Conservation (phyloP, 2,329 filamentous ascomycete genomes). For the Bertia moriformis region DNA sequence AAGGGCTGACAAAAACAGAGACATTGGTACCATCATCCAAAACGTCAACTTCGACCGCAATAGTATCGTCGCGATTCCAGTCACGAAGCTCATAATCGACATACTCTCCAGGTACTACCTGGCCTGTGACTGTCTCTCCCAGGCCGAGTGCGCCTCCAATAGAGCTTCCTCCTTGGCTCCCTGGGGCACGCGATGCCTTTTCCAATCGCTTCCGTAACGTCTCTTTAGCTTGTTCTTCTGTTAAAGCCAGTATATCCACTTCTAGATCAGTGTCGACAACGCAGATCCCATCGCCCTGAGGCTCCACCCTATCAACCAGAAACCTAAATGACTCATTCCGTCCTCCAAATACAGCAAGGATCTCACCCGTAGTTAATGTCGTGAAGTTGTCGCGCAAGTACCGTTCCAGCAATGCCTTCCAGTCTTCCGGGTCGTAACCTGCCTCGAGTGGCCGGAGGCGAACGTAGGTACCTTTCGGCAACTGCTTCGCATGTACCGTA, state of each 20-base stretch:
- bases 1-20: conserved; percentile 68
- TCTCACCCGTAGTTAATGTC: conserved; percentile 69
- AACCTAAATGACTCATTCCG: conserved; percentile 67
- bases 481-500: conserved; percentile 59
- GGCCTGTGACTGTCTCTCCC: conserved; percentile 58
- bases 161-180: conserved; percentile 22
- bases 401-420: conserved; percentile 82
- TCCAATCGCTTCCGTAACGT: conserved; percentile 62
- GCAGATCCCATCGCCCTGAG: conserved; percentile 77
- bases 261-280: conserved; percentile 93
- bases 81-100: conserved; percentile 75
- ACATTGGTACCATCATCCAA: conserved; percentile 41
- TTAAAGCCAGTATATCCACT: conserved; percentile 87
- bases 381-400: conserved; percentile 80
- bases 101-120: conserved; percentile 67
- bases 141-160: conserved; percentile 59
- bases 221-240: conserved; percentile 85
- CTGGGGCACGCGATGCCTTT: neutral
- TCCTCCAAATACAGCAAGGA: conserved; percentile 53
- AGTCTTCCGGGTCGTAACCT: conserved; percentile 91
- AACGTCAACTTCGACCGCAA: conserved; percentile 54
- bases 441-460: conserved; percentile 79
- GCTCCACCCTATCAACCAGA: conserved; percentile 70
- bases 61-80: conserved; percentile 58
- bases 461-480: conserved; percentile 84